Evolutionary conservation across 2,329 filamentous ascomycete species (phyloP), one percentile per base, ranked within the genome.

Genomic region (Arachnopeziza araneosa): DNA sequence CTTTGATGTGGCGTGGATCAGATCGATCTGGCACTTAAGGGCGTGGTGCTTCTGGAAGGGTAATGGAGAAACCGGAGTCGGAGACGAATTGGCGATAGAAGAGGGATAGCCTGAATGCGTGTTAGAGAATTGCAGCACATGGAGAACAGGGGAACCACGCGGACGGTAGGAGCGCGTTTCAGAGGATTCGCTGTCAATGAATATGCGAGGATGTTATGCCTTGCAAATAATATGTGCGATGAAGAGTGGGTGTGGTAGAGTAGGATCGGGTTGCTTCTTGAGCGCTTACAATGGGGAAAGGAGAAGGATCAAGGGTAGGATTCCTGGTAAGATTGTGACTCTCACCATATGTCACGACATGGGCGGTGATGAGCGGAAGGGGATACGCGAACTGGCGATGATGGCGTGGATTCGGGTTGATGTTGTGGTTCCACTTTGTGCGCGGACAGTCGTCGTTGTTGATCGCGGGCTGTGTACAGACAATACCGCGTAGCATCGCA

Each of bases 51-150:
- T 21, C 12, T 30, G 23, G 55, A n/a, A 23, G 50, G 50, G 32
- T 32, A 17, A 52, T 24, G 44, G 21, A 48, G 32, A 44, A 44
- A 19, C 36, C 36, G 2, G 36, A 30, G 30, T 52, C 24, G 21
- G 44, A 30, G 52, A 26, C 14, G 55, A 51, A 44, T 17, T 44
- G 36, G 24, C 17, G 36, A 12, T 52, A 12, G 50, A 23, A 52
- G n/a, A 19, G 36, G 24, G 24, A 26, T 48, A 44, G 53, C n/a
- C 53, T 55, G 30, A 55, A 48, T 55, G 24, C n/a, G 30, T 44
- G 53, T 55, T 55, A 55, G 53, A 55, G 53, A 50, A n/a, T 24
- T 24, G 53, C n/a, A 24, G 12, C 55, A 24, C 24, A 36, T 21
- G 49, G n/a, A 44, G 36, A 19, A 19, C 17, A 44, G 36, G 36